Conservation (phyloP, 768 basidiomycete genomes). For the Podaxis mareebaensis region DNA sequence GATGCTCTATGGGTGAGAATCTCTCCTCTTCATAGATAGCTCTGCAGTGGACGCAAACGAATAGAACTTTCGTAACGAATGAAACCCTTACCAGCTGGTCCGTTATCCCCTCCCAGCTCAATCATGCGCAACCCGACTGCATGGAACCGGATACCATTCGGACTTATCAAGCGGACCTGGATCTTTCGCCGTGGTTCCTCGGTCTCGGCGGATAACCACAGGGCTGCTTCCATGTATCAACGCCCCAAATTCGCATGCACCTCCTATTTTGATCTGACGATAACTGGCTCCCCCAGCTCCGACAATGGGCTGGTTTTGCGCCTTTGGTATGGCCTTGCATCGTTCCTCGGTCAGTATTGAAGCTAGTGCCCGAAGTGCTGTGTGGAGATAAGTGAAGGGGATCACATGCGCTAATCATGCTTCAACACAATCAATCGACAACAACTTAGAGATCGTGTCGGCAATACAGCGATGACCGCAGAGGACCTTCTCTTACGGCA, state of each 20-base stretch:
- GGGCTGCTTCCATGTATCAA: not conserved
- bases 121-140: not conserved
- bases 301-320: not conserved
- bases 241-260: not conserved
- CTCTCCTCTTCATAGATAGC: not conserved
- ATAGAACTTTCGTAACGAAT: not conserved
- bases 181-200: constrained; percentile 2
- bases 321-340: not conserved
- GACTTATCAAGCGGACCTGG: constrained; percentile 6
- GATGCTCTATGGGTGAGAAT: not conserved
- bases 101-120: not conserved
- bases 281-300: not conserved
- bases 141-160: constrained; percentile 6
- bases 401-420: not conserved
- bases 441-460: not conserved
- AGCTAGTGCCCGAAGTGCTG: not conserved
- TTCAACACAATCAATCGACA: constrained; percentile 15
- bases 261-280: not conserved
- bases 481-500: not conserved
- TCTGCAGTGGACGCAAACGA: not conserved
- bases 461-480: constrained; percentile 11
- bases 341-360: not conserved
- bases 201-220: constrained; percentile 11
- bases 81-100: not conserved
- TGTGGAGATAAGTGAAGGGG: not conserved